Conservation (phyloP, 2,329 filamentous ascomycete genomes). For the Gnomoniopsis smithogilvyi region DNA sequence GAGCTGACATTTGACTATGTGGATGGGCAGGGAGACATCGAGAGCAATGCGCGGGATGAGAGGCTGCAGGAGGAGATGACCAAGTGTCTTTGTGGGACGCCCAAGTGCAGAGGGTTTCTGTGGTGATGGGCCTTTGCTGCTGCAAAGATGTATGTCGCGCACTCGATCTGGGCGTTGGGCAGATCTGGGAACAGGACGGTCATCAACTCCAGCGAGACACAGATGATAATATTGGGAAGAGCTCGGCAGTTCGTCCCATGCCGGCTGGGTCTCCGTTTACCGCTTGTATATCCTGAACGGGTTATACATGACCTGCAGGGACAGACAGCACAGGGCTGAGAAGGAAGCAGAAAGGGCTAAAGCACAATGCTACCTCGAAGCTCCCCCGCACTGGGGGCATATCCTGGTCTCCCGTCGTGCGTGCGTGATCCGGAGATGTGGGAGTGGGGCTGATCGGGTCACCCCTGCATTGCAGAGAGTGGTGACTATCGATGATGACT, state of each 20-base stretch:
- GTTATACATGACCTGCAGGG: neutral
- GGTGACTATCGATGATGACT: too few relatives aligned
- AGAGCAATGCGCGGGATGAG: slow-evolving; percentile 47
- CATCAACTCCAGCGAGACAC: too few relatives aligned
- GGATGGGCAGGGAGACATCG: slow-evolving; percentile 55
- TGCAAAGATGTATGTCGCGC: too few relatives aligned
- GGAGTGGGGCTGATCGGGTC: neutral
- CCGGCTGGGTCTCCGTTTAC: too few relatives aligned
- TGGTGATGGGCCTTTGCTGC: slow-evolving; percentile 49
- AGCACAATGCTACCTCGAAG: too few relatives aligned
- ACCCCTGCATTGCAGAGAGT: neutral
- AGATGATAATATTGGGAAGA: too few relatives aligned
- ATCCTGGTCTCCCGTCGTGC: too few relatives aligned
- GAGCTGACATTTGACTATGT: slow-evolving; percentile 82
- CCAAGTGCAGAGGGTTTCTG: slow-evolving; percentile 65
- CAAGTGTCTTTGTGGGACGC: slow-evolving; percentile 59
- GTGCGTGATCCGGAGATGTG: too few relatives aligned
- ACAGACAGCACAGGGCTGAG: neutral
- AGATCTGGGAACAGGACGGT: too few relatives aligned
- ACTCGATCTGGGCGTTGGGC: too few relatives aligned
- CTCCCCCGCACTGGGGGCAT: too few relatives aligned
- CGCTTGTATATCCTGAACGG: too few relatives aligned
- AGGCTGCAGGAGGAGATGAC: slow-evolving; percentile 52
- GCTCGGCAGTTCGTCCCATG: neutral
- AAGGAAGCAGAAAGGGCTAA: neutral